Conservation (phyloP, 495 filamentous ascomycete genomes). For the Durotheca rogersii region DNA sequence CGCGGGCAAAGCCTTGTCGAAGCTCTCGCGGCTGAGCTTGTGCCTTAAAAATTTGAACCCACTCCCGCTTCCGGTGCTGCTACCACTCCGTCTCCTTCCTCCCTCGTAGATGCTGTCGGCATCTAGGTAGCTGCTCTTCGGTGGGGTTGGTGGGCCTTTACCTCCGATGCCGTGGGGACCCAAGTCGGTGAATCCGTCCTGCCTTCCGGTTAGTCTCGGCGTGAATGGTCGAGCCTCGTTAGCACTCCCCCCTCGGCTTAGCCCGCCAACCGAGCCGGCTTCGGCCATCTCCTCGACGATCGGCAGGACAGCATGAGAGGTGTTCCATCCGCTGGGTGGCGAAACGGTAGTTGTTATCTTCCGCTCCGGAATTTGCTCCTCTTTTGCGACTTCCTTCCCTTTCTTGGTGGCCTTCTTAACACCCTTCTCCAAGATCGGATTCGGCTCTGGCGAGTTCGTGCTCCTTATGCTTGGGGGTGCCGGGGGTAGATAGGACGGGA, state of each 20-base stretch:
- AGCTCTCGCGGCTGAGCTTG: slow-evolving; percentile 43
- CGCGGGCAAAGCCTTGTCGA: slow-evolving; percentile 59
- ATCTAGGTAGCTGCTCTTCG: slow-evolving; percentile 44
- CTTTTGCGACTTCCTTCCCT: slow-evolving; percentile 42
- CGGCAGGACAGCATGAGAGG: slow-evolving; percentile 67
- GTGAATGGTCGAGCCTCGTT: slow-evolving; percentile 48
- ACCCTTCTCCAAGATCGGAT: slow-evolving; percentile 36
- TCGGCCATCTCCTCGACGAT: slow-evolving; percentile 92
- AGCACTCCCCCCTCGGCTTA: slow-evolving; percentile 43
- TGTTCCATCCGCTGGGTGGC: slow-evolving; percentile 47
- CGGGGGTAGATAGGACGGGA: slow-evolving; percentile 47
- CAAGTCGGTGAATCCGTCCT: slow-evolving; percentile 48
- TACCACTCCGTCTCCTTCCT: slow-evolving; percentile 14
- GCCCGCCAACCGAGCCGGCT: slow-evolving; percentile 65
- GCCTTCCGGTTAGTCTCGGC: slow-evolving; percentile 43
- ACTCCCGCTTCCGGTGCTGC: slow-evolving; percentile 13
- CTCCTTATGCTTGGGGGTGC: slow-evolving; percentile 46
- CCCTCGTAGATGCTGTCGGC: slow-evolving; percentile 41
- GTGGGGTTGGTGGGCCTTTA: slow-evolving; percentile 45
- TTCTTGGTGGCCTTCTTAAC: slow-evolving; percentile 38
- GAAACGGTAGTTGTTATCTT: slow-evolving; percentile 51
- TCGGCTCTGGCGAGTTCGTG: slow-evolving; percentile 46
- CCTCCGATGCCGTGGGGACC: slow-evolving; percentile 40
- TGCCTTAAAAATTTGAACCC: slow-evolving; percentile 19
- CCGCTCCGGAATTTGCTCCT: slow-evolving; percentile 51